phyloP scores from a whole-genome alignment of 2,329 filamentous ascomycete species.

The Cucurbitaria berberidis region DNA sequence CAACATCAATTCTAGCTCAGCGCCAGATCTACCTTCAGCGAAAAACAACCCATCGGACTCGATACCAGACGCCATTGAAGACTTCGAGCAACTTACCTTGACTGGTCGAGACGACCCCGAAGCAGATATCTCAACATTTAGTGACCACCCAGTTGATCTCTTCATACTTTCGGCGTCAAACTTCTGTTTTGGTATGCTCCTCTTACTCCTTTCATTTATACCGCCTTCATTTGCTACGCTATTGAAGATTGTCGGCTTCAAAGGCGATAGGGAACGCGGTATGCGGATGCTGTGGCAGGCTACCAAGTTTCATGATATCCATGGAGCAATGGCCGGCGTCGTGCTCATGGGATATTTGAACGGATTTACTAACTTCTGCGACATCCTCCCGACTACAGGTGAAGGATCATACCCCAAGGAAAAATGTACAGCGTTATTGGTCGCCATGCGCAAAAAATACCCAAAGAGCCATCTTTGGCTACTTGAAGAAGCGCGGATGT shows the following conservation, averaged over 20 bases:
- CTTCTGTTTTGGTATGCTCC: constrained; percentile 86
- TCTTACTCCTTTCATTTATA: constrained; percentile 89
- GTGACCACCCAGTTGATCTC: constrained; percentile 73
- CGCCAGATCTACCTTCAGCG: constrained; percentile 27
- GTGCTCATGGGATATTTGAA: constrained; percentile 88
- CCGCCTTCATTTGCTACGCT: constrained; percentile 89
- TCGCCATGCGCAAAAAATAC: constrained; percentile 76
- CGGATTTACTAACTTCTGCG: constrained; percentile 80
- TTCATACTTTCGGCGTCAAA: constrained; percentile 90
- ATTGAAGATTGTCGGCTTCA: constrained; percentile 87
- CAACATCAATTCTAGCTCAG: constrained; percentile 34
- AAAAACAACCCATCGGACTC: constrained; percentile 24
- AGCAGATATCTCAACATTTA: constrained; percentile 68
- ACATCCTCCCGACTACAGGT: constrained; percentile 75
- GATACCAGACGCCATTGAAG: constrained; percentile 33
- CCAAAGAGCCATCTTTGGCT: constrained; percentile 85
- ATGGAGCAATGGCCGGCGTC: constrained; percentile 87
- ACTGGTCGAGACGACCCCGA: constrained; percentile 50
- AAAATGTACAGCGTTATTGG: constrained; percentile 70
- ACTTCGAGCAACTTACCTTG: constrained; percentile 41
- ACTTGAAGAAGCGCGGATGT: constrained; percentile 83
- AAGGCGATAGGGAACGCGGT: constrained; percentile 82
- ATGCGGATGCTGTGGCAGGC: constrained; percentile 89
- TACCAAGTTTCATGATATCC: constrained; percentile 83
- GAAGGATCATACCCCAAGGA: constrained; percentile 71